A percentile compares a stretch with the other conserved stretches of the same genome.
Conservation (phyloP, 352 stramenopile species). For the Phytophthora crassamura region DNA sequence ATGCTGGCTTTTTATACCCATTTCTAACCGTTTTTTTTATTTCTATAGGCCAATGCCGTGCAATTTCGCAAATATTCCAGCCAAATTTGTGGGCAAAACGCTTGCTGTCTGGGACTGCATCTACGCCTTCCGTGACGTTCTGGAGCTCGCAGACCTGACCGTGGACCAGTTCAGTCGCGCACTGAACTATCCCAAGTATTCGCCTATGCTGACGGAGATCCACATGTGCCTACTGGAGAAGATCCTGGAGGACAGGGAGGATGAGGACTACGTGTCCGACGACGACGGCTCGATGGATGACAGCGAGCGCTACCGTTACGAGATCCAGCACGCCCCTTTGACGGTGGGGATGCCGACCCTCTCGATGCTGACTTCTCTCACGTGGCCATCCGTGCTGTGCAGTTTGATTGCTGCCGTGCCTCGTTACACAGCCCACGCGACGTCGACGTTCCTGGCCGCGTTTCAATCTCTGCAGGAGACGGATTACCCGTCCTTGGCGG, state of each 20-base stretch:
- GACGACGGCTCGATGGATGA: constrained; percentile 86
- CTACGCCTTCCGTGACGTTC: constrained; percentile 69
- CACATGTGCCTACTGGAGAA: constrained; percentile 89
- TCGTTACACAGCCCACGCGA: constrained; percentile 62
- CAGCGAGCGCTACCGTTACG: constrained; percentile 78
- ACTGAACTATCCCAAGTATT: constrained; percentile 50
- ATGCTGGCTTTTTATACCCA: not conserved
- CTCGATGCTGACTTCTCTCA: constrained; percentile 83
- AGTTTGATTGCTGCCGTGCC: constrained; percentile 75
- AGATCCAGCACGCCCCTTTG: constrained; percentile 80
- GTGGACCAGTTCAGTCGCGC: constrained; percentile 72
- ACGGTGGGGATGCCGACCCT: constrained; percentile 81
- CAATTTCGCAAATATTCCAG: constrained; percentile 57
- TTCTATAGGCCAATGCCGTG: constrained; percentile 56
- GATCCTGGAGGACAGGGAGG: constrained; percentile 81
- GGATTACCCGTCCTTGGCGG: constrained; percentile 59
- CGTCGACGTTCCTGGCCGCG: constrained; percentile 48
- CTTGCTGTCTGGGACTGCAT: constrained; percentile 84
- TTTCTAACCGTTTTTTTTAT: constrained; percentile 4
- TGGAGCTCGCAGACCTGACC: constrained; percentile 66
- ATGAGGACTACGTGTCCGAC: constrained; percentile 88
- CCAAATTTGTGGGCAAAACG: constrained; percentile 55
- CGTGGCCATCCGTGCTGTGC: constrained; percentile 79
- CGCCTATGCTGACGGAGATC: constrained; percentile 70
- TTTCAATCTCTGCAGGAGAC: constrained; percentile 50